Percentiles rank a stretch among this genome's conserved stretches.
Evolutionary conservation across 805 yeast species (phyloP).

Genomic region (Candida sonorensis): DNA sequence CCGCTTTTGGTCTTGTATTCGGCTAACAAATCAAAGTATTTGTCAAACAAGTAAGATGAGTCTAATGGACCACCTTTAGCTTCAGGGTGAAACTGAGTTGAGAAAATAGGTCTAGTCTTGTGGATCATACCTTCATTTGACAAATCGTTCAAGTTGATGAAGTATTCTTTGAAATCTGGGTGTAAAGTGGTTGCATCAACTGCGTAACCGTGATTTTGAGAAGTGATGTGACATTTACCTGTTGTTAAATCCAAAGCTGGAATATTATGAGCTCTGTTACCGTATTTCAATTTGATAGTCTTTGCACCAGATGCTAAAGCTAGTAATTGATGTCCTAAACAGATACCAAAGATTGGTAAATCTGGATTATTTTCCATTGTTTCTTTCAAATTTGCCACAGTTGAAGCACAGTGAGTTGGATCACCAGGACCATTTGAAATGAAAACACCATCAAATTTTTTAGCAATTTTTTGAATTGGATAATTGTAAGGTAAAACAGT

Average conservation of each 20-base stretch:
- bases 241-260: slow-evolving; percentile 88
- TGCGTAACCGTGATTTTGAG: slow-evolving; percentile 98
- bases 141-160: slow-evolving; percentile 89
- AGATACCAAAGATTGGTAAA: slow-evolving; percentile 94
- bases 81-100: slow-evolving; percentile 98
- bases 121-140: slow-evolving; percentile 98
- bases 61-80: slow-evolving; percentile 99
- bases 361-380: slow-evolving; percentile 57
- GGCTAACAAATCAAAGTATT: slow-evolving; percentile 66
- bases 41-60: slow-evolving; percentile 85
- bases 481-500: slow-evolving; percentile 96
- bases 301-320: slow-evolving; percentile 94
- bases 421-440: slow-evolving; percentile 97
- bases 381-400: slow-evolving; percentile 66
- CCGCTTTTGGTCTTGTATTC: slow-evolving; percentile 42
- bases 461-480: slow-evolving; percentile 85
- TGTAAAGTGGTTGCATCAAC: slow-evolving; percentile 79
- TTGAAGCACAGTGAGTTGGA: slow-evolving; percentile 82
- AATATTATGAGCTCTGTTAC: slow-evolving; percentile 98
- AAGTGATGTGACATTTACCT: slow-evolving; percentile 95
- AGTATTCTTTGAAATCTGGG: slow-evolving; percentile 75
- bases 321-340: slow-evolving; percentile 94
- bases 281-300: slow-evolving; percentile 89
- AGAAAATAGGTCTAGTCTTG: slow-evolving; percentile 77
- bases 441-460: slow-evolving; percentile 90